Base-by-base conservation (phyloP, 495 filamentous ascomycete species). In the Umbilicaria muhlenbergii region DNA sequence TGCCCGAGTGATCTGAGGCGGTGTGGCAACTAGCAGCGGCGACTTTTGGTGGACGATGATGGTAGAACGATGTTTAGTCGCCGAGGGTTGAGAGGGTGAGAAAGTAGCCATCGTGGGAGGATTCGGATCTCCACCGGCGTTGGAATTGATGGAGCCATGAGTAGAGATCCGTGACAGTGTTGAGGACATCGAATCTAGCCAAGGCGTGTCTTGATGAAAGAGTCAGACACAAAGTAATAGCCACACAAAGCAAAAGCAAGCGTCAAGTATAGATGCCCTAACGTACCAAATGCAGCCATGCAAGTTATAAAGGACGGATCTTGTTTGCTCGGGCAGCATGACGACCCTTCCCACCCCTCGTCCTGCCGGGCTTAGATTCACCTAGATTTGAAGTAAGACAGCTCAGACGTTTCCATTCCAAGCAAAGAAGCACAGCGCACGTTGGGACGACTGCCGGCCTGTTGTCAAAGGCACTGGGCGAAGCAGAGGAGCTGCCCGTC, bases 21-120 rank as follows among this genome's bases (percentile, higher is more conserved):
- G 91, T 31, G 91, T 99, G 11, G 89, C 85, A 39, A 92, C 79
- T 31, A 99, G 70, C 18, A 99, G 65, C 15, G 92, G 91, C 3
- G 84, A 92, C 62, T 96, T 99, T 58, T 91, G 87, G 60, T 96
- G 87, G 1, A 99, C 88, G 42, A 96, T 76, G 51, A 96, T 83
- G 45, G 85, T 91, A 34, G 84, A 89, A 38, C 86, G 77, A 44
- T 86, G 76, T 52, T 81, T 80, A 33, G 79, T 78, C 17, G 77
- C 77, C 8, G 78, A 77, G 39, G 83, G 71, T 37, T 83, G 85
- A 16, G 75, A 71, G 28, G 91, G 87, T 19, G 89, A 86, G 66
- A 99, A 99, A 39, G 82, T 69, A 46, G 86, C 86, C 51, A 81
- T 68, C 14, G 86, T 92, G 14, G 83, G 77, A 35, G 81, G 75